phyloP scores from a whole-genome alignment of 2,329 filamentous ascomycete genomes.

The Penicillium italicum region DNA sequence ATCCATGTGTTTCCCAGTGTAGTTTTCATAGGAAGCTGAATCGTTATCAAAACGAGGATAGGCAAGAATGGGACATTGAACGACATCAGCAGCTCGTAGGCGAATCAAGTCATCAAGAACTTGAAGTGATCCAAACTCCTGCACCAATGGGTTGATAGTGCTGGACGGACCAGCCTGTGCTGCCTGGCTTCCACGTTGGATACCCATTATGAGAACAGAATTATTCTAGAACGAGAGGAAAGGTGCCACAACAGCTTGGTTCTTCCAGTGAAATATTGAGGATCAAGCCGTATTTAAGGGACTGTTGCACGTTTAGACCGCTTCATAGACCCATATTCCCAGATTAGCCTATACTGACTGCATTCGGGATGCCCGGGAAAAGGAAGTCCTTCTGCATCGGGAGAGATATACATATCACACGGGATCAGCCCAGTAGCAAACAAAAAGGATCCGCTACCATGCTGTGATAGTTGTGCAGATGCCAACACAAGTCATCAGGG shows the following conservation, averaged over 20 bases:
- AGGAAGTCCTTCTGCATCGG: slow-evolving; percentile 7
- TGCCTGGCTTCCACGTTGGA: slow-evolving; percentile 15
- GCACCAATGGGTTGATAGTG: slow-evolving; percentile 18
- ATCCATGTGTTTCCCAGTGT: slow-evolving; percentile 41
- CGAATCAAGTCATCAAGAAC: slow-evolving; percentile 45
- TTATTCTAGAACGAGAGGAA: background rate
- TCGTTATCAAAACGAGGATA: slow-evolving; percentile 37
- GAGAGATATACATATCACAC: background rate
- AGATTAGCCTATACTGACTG: slow-evolving; percentile 5
- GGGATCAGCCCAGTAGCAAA: background rate
- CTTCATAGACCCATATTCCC: background rate
- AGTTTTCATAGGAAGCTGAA: slow-evolving; percentile 39
- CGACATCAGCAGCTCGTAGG: slow-evolving; percentile 35
- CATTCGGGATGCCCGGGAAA: slow-evolving; percentile 14
- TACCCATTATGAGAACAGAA: slow-evolving; percentile 15
- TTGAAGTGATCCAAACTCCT: slow-evolving; percentile 39
- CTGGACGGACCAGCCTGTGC: slow-evolving; percentile 7
- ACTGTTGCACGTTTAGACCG: background rate
- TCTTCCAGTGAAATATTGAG: background rate
- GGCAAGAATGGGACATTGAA: slow-evolving; percentile 44
- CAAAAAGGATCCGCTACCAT: background rate
- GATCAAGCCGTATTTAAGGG: slow-evolving; percentile 1
- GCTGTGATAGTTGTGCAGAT: background rate
- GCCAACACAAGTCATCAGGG: background rate
- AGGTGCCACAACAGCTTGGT: background rate